Evolutionary conservation across 2,329 filamentous ascomycete genomes (phyloP).

Genomic region (Fusarium anguioides): DNA sequence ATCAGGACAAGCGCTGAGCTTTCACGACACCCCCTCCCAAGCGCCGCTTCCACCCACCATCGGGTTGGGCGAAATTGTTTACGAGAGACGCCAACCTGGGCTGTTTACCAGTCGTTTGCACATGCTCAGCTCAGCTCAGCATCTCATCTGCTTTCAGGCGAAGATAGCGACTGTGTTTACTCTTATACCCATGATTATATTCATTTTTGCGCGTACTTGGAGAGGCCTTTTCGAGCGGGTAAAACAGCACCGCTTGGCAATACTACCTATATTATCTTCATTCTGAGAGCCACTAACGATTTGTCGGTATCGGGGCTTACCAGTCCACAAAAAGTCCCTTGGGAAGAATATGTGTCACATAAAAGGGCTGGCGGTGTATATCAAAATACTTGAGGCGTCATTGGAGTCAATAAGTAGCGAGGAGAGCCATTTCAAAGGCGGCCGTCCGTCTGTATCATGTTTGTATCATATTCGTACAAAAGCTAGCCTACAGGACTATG

Average conservation of each 20-base stretch:
- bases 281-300: background rate
- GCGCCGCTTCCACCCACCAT: slow-evolving; percentile 7
- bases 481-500: slow-evolving; percentile 18
- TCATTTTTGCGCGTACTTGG: background rate
- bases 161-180: slow-evolving; percentile 2
- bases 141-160: slow-evolving; percentile 5
- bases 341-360: background rate
- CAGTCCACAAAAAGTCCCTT: background rate
- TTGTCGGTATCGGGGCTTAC: background rate
- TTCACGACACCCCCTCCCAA: background rate
- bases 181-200: slow-evolving; percentile 21
- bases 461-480: slow-evolving; percentile 27
- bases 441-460: background rate
- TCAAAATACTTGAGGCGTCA: slow-evolving; percentile 1
- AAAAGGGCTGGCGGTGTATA: background rate
- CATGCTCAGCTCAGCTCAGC: background rate
- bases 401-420: background rate
- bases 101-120: slow-evolving; percentile 9
- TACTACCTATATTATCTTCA: slow-evolving; percentile 1
- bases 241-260: slow-evolving; percentile 23
- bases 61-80: background rate
- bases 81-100: slow-evolving; percentile 18
- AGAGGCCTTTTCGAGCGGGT: slow-evolving; percentile 9
- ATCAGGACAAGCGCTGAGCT: slow-evolving; percentile 20
- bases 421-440: background rate